A percentile compares a stretch with the other conserved stretches of the same genome.
Evolutionary conservation across 1,284 basidiomycete species (phyloP).

Genomic region (Microbotryum violaceum): DNA sequence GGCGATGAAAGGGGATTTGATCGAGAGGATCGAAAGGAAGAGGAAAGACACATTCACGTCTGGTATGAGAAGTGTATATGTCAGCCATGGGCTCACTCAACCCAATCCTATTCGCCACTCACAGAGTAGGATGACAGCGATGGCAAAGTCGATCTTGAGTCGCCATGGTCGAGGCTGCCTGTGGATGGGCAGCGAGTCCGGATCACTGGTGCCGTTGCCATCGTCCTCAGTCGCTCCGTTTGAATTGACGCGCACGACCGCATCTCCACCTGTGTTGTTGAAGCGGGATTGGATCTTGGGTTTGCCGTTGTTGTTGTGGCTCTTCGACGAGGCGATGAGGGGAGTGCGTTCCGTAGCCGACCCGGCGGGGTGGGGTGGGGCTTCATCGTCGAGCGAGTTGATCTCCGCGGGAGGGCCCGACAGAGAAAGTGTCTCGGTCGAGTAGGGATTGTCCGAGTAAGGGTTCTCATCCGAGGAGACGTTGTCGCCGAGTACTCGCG

Average conservation of each 20-base stretch:
- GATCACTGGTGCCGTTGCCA: neutral
- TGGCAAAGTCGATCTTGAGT: slow-evolving; percentile 18
- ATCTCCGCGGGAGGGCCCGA: slow-evolving; percentile 5
- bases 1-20: slow-evolving; percentile 17
- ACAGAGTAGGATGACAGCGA: slow-evolving; percentile 20
- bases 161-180: slow-evolving; percentile 9
- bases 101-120: neutral
- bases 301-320: slow-evolving; percentile 4
- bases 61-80: neutral
- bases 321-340: slow-evolving; percentile 4
- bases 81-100: neutral
- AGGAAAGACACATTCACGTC: slow-evolving; percentile 27
- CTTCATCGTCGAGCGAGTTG: slow-evolving; percentile 13
- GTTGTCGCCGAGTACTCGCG: no score
- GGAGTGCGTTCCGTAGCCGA: slow-evolving; percentile 3
- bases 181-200: neutral
- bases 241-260: neutral
- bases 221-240: neutral
- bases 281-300: neutral
- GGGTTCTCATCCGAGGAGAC: no score
- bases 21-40: slow-evolving; percentile 12
- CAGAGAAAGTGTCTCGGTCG: no score
- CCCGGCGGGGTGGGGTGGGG: neutral
- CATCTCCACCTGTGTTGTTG: slow-evolving; percentile 1
- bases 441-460: no score